phyloP scores from a whole-genome alignment of 164 flowering plant species.

The Stephania japonica region DNA sequence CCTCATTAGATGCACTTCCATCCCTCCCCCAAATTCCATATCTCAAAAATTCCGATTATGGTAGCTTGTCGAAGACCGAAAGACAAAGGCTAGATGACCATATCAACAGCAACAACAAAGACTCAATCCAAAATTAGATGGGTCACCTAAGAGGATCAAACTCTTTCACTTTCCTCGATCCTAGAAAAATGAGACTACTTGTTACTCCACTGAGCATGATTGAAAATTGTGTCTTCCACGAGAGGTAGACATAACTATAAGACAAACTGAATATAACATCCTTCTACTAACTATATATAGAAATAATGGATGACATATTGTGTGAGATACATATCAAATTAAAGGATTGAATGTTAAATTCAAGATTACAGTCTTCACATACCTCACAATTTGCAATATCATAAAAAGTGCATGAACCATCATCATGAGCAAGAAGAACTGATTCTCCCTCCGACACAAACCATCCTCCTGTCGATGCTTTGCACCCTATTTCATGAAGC shows the following conservation, averaged over 20 bases:
- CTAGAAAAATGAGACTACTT: neutral
- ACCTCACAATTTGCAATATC: conserved; percentile 88
- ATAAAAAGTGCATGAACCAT: conserved; percentile 81
- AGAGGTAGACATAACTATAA: neutral
- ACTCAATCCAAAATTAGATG: too few species aligned
- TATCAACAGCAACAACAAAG: too few species aligned
- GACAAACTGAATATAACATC: neutral
- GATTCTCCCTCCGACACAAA: conserved; percentile 93
- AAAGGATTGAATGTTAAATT: neutral
- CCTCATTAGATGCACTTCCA: neutral
- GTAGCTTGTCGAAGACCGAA: neutral
- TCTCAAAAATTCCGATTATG: neutral
- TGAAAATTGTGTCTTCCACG: neutral
- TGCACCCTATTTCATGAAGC: conserved; percentile 62
- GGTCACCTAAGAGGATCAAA: too few species aligned
- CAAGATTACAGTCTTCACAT: neutral
- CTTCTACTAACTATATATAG: too few species aligned
- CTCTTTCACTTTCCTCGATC: neutral
- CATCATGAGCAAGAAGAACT: conserved; percentile 84
- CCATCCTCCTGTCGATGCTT: conserved; percentile 91
- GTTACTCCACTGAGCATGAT: neutral
- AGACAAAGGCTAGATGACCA: too few species aligned
- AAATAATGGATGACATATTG: neutral
- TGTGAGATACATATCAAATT: neutral
- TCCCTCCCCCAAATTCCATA: neutral